These are phyloP conservation scores for Dalbergia cultrata DNA, from an alignment of 306 rosid genomes.

Conservation along the genomic window DNA sequence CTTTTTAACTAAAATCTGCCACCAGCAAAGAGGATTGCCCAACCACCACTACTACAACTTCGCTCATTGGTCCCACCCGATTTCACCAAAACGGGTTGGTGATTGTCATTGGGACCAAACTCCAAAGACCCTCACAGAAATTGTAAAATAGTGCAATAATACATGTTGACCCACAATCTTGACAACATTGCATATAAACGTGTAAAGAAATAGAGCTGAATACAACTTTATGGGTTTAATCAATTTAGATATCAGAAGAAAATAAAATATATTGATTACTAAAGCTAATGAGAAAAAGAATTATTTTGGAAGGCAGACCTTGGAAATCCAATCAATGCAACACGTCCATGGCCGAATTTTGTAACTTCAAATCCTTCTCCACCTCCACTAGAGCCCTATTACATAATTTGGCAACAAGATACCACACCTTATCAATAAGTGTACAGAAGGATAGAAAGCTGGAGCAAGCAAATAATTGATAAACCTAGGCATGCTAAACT, in stretches of 20 bases:
- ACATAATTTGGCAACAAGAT: conserved; percentile 39
- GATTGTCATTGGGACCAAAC: too few relatives aligned
- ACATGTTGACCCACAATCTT: too few relatives aligned
- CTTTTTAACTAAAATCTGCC: too few relatives aligned
- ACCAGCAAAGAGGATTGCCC: too few relatives aligned
- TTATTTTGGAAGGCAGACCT: conserved; percentile 61
- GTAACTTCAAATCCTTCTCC: conserved; percentile 99
- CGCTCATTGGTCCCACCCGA: too few relatives aligned
- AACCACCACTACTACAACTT: too few relatives aligned
- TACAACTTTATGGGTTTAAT: conserved; percentile 17
- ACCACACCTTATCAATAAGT: conserved; percentile 7
- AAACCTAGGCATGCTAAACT: conserved; percentile 36
- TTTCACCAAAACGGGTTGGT: too few relatives aligned
- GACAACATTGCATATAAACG: not conserved
- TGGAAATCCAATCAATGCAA: conserved; percentile 97
- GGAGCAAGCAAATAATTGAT: conserved; percentile 35
- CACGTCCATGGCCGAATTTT: conserved; percentile 97
- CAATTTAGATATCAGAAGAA: not conserved
- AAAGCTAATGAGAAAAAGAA: conserved; percentile 21
- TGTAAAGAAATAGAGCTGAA: conserved; percentile 10
- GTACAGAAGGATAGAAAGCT: not conserved
- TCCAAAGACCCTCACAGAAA: too few relatives aligned
- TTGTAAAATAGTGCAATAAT: too few relatives aligned
- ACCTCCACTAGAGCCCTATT: conserved; percentile 96
- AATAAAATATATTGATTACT: conserved; percentile 29